These are phyloP conservation scores for Pleurostoma richardsiae DNA, from an alignment of 2,329 filamentous ascomycete genomes.

Conservation along the genomic window DNA sequence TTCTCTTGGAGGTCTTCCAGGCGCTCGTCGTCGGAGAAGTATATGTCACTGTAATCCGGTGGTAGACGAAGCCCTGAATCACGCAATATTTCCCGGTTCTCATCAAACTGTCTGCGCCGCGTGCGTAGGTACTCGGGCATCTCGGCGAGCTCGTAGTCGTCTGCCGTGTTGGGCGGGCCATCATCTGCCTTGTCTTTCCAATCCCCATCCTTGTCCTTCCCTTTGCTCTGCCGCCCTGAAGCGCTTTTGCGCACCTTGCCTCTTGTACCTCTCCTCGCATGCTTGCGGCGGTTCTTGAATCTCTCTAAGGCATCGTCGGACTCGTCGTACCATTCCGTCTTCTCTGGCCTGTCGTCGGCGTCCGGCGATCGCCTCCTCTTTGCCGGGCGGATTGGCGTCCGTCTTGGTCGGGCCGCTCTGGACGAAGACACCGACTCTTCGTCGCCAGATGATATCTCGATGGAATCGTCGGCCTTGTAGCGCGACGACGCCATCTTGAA, in stretches of 20 bases:
- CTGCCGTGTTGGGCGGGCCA: conserved; percentile 6
- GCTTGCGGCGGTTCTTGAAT: conserved; percentile 50
- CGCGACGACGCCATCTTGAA: conserved; percentile 39
- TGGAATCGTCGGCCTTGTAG: background rate
- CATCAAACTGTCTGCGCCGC: conserved; percentile 66
- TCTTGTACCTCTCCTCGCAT: conserved; percentile 43
- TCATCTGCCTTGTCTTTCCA: conserved; percentile 15
- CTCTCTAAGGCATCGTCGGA: conserved; percentile 56
- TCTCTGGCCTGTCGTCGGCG: conserved; percentile 38
- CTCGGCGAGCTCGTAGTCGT: conserved; percentile 28
- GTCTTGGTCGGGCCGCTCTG: conserved; percentile 1
- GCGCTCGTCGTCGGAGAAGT: conserved; percentile 64
- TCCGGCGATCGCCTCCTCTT: conserved; percentile 30
- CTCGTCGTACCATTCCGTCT: conserved; percentile 53
- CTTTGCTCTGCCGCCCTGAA: conserved; percentile 10
- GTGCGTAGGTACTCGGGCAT: conserved; percentile 70
- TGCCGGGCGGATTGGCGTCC: conserved; percentile 13
- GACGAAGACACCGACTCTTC: conserved; percentile 13
- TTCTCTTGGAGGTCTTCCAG: conserved; percentile 51
- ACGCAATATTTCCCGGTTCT: conserved; percentile 50
- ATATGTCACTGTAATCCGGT: conserved; percentile 69
- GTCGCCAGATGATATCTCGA: conserved; percentile 5
- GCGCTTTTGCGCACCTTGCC: conserved; percentile 35
- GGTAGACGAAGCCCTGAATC: conserved; percentile 70
- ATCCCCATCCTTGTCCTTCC: conserved; percentile 14